A percentile compares a stretch with the other conserved stretches of the same genome.
Conservation (phyloP, 1,139 yeast genomes). For the Kluyveromyces marxianus region DNA sequence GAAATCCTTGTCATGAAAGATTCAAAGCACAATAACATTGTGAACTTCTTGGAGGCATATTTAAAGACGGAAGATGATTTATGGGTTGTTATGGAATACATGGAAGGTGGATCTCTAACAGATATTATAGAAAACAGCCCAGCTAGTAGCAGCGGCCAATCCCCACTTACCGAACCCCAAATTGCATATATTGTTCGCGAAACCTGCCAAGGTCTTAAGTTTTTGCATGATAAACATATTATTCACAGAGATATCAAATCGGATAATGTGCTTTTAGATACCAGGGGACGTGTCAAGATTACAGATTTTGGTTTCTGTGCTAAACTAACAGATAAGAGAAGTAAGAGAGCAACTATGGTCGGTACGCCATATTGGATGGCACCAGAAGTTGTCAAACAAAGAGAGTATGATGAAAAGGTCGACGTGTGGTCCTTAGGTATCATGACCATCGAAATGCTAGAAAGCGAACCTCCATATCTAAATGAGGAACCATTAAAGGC, state of each 20-base stretch:
- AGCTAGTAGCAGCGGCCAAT: slow-evolving; percentile 32
- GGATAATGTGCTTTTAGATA: slow-evolving; percentile 83
- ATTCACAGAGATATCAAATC: slow-evolving; percentile 95
- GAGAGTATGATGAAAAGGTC: slow-evolving; percentile 92
- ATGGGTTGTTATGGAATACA: slow-evolving; percentile 94
- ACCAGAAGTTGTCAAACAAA: slow-evolving; percentile 95
- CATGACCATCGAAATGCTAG: slow-evolving; percentile 98
- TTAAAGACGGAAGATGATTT: slow-evolving; percentile 55
- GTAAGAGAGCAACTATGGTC: slow-evolving; percentile 95
- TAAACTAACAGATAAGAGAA: slow-evolving; percentile 83
- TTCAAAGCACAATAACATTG: slow-evolving; percentile 85
- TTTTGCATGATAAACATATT: slow-evolving; percentile 82
- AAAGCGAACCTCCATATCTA: slow-evolving; percentile 95
- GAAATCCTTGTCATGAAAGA: slow-evolving; percentile 96
- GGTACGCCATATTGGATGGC: slow-evolving; percentile 99
- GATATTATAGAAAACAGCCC: slow-evolving; percentile 75
- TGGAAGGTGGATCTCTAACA: slow-evolving; percentile 87
- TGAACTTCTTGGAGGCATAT: slow-evolving; percentile 84
- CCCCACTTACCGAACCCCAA: slow-evolving; percentile 57
- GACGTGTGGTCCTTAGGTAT: slow-evolving; percentile 98
- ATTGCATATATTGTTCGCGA: slow-evolving; percentile 88
- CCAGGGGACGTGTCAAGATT: slow-evolving; percentile 83
- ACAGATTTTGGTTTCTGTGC: slow-evolving; percentile 99
- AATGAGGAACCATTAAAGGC: slow-evolving; percentile 94
- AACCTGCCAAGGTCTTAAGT: slow-evolving; percentile 86